Base-by-base conservation (phyloP, 768 basidiomycete genomes). In the Lyophyllum decastes region DNA sequence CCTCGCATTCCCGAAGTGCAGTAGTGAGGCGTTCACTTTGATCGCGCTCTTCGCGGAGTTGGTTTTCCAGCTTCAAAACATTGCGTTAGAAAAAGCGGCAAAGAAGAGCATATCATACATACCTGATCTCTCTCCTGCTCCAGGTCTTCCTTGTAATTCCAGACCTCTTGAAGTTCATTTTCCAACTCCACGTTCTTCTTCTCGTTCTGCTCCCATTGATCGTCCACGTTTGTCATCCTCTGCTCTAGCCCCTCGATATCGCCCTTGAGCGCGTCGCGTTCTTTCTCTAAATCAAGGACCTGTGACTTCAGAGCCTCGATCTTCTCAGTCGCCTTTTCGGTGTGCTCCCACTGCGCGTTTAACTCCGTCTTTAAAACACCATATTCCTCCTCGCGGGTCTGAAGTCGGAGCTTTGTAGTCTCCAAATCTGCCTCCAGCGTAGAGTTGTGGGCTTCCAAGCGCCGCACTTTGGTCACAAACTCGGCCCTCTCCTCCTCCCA, bases 301-400 rank as follows among this genome's bases (percentile, higher is more conserved):
- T 76, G 75, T 53, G 67, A 72, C 65, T 70, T 69, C 34, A 83
- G 67, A 27, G 67, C 68, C 33, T 75, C 66, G 9, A 82, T 73
- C 62, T 73, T 75, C 61, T 86, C 85, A n/a, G 74, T 72, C 14
- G 75, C 70, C 57, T 75, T 74, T 71, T 89, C 87, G 8, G 88
- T 84, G 55, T 84, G 75, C 33, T 76, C 73, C 89, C 89, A 90
- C 70, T 90, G 89, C 10, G 84, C 82, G 64, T 90, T 86, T 30
- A 90, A 68, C 70, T 92, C 89, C 0, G 69, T 66, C 67, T 86
- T 86, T 61, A 90, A 70, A 22, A 82, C 73, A 7, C 55, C 68
- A 44, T 75, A 73, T 58, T 83, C 80, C 25, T 80, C 77, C 14
- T 82, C 77, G 46, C 77, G 73, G 8, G 71, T 67, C 40, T 72